A percentile compares a stretch with the other conserved stretches of the same genome.
These are phyloP conservation scores for Nitzschia inconspicua DNA, from an alignment of 108 stramenopile genomes.

Conservation along the genomic window DNA sequence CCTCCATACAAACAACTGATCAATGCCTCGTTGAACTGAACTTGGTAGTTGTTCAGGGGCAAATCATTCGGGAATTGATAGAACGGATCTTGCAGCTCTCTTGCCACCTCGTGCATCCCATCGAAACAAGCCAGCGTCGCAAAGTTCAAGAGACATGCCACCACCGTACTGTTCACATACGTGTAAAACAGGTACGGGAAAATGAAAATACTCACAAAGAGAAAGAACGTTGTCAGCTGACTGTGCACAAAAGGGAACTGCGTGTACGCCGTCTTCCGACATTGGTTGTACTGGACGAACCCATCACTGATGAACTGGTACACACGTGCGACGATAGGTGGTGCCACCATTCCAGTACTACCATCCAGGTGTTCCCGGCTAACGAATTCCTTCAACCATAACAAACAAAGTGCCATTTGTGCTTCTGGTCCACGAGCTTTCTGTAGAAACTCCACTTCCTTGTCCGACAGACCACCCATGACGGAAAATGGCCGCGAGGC, in stretches of 20 bases:
- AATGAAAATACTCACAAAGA: slow-evolving; percentile 23
- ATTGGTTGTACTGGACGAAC: slow-evolving; percentile 52
- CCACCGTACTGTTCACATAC: slow-evolving; percentile 26
- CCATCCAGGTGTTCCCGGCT: slow-evolving; percentile 56
- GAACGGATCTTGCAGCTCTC: slow-evolving; percentile 62
- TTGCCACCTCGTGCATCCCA: slow-evolving; percentile 55
- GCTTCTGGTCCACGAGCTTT: slow-evolving; percentile 56
- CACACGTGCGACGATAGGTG: slow-evolving; percentile 53
- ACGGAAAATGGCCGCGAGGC: slow-evolving; percentile 64
- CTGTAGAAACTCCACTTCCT: slow-evolving; percentile 44
- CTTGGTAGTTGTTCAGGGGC: slow-evolving; percentile 61
- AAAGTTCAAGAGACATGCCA: slow-evolving; percentile 54
- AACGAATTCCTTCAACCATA: slow-evolving; percentile 73
- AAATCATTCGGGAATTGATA: slow-evolving; percentile 64
- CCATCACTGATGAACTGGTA: slow-evolving; percentile 61
- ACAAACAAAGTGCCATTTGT: slow-evolving; percentile 49
- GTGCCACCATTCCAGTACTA: slow-evolving; percentile 45
- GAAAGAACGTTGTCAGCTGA: slow-evolving; percentile 43
- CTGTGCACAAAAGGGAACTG: slow-evolving; percentile 76
- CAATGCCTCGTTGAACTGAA: slow-evolving; percentile 66
- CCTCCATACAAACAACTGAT: slow-evolving; percentile 47
- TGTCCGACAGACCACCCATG: slow-evolving; percentile 63
- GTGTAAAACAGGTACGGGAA: slow-evolving; percentile 53
- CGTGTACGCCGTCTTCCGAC: slow-evolving; percentile 66
- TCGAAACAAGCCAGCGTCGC: slow-evolving; percentile 45